A percentile compares a stretch with the other conserved stretches of the same genome.
phyloP scores from a whole-genome alignment of 1,284 basidiomycete genomes.

The Caloboletus inedulis region DNA sequence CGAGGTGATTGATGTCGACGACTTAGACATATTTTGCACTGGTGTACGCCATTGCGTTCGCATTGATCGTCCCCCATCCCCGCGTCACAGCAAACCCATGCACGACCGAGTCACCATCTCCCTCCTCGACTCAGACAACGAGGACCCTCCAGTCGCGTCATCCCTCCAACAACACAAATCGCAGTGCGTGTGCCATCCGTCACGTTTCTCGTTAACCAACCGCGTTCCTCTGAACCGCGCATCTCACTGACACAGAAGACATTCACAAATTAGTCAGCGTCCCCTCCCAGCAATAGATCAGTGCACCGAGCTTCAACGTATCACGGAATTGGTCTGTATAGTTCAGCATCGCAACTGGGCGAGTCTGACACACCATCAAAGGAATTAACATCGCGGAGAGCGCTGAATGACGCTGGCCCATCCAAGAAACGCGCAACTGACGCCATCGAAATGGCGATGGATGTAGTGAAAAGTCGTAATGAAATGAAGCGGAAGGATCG shows the following conservation, averaged over 20 bases:
- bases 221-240: not conserved
- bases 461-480: slow-evolving; percentile 3
- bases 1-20: slow-evolving; percentile 31
- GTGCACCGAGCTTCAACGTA: slow-evolving; percentile 25
- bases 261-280: not conserved
- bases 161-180: not conserved
- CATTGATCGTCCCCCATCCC: slow-evolving; percentile 14
- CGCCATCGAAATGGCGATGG: slow-evolving; percentile 18
- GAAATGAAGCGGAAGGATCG: slow-evolving; percentile 27
- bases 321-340: slow-evolving; percentile 24
- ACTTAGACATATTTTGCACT: slow-evolving; percentile 21
- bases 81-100: slow-evolving; percentile 12
- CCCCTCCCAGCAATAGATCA: not conserved
- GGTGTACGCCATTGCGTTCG: slow-evolving; percentile 19
- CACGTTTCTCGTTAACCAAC: not conserved
- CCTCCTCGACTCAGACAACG: slow-evolving; percentile 22
- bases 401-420: slow-evolving; percentile 11
- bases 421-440: slow-evolving; percentile 23
- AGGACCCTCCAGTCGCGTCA: slow-evolving; percentile 7
- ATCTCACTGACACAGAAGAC: not conserved
- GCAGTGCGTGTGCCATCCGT: slow-evolving; percentile 11
- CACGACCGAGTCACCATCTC: slow-evolving; percentile 10
- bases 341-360: not conserved
- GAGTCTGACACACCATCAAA: slow-evolving; percentile 14
- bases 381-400: slow-evolving; percentile 23